Percentiles rank a stretch among this genome's conserved stretches.
These are phyloP conservation scores for Eucalyptus marginata DNA, from an alignment of 345 rosid species.

Conservation along the genomic window DNA sequence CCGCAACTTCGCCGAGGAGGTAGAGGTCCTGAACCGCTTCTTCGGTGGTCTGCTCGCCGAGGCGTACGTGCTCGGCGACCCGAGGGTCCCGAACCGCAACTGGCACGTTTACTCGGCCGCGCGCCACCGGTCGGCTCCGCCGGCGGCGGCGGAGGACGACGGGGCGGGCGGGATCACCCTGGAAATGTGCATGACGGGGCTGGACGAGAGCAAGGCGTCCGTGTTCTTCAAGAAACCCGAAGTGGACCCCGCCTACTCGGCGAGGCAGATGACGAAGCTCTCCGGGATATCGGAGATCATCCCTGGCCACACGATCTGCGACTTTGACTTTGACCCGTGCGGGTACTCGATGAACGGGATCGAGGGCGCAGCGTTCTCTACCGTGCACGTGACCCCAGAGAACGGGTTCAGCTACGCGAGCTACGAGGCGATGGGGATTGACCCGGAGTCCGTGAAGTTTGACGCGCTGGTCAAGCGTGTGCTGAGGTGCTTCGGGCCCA, in stretches of 20 bases:
- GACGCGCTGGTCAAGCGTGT: slow-evolving; percentile 30
- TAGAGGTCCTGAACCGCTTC: slow-evolving; percentile 29
- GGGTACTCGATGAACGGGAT: slow-evolving; percentile 81
- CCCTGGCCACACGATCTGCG: slow-evolving; percentile 56
- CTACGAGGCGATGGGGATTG: slow-evolving; percentile 59
- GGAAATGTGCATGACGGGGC: slow-evolving; percentile 81
- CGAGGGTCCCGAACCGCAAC: slow-evolving; percentile 7
- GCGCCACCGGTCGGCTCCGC: neutral
- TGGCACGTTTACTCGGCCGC: slow-evolving; percentile 66
- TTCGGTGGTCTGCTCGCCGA: slow-evolving; percentile 20
- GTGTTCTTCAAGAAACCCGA: slow-evolving; percentile 35
- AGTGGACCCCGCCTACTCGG: neutral
- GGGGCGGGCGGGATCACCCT: slow-evolving; percentile 15
- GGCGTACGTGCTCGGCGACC: slow-evolving; percentile 42
- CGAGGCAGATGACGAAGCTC: slow-evolving; percentile 38
- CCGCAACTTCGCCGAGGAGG: slow-evolving; percentile 63
- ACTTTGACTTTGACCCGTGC: slow-evolving; percentile 66
- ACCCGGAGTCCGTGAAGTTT: slow-evolving; percentile 13
- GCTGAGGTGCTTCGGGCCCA: slow-evolving; percentile 40
- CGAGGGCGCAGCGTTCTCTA: slow-evolving; percentile 34
- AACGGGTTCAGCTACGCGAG: slow-evolving; percentile 80
- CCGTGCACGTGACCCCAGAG: slow-evolving; percentile 84
- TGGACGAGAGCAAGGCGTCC: slow-evolving; percentile 40
- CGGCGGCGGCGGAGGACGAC: neutral
- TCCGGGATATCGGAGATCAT: slow-evolving; percentile 53